Base-by-base conservation (phyloP, 2,329 filamentous ascomycete genomes). In the Ophiostoma himal-ulmi region DNA sequence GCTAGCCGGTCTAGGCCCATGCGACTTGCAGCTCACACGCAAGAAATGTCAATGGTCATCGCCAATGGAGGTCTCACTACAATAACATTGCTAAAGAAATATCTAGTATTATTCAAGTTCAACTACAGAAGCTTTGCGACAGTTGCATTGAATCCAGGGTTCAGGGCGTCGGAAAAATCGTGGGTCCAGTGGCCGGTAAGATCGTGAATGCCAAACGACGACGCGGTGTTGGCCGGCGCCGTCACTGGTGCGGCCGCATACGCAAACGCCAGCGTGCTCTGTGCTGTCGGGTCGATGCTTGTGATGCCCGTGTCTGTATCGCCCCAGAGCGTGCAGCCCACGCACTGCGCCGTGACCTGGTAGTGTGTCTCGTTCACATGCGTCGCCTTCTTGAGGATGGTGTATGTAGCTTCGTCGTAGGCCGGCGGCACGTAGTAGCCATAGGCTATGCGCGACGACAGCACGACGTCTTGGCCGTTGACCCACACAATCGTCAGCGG, bases 401-500 rank as follows among this genome's bases (percentile, higher is more conserved):
- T 77, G 70, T 79, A 75, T 3, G 74, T 75, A 3, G 80, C 76
- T 44, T 71, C 74, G 1, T 74, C 69, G 72, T 79, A 78, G 0
- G 73, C 66, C 3, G 76, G 71, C 0, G 80, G 80, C 10, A 77
- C 75, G 14, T 76, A 77, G 74, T 80, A 80, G 41, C 77, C 76
- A 52, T 78, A 81, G 6, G 82, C 81, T 74, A 81, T 81, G 37
- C 82, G 78, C 0, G 81, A 79, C 0, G 81, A 82, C 14, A 80
- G 76, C 1, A 82, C 78, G 13, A 79, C 80, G 52, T 76, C 78
- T 17, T 75, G 78, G 34, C 79, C 81, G 73, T 81, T 82, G 52
- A 77, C 74, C 82, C 82, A 84, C 5, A 78, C 79, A 37, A 84
- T 75, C 5, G 81, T 79, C 1, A 84, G 76, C 1, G 83, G 82